Conservation (phyloP, 1,284 basidiomycete genomes). For the Porodaedalea pini region DNA sequence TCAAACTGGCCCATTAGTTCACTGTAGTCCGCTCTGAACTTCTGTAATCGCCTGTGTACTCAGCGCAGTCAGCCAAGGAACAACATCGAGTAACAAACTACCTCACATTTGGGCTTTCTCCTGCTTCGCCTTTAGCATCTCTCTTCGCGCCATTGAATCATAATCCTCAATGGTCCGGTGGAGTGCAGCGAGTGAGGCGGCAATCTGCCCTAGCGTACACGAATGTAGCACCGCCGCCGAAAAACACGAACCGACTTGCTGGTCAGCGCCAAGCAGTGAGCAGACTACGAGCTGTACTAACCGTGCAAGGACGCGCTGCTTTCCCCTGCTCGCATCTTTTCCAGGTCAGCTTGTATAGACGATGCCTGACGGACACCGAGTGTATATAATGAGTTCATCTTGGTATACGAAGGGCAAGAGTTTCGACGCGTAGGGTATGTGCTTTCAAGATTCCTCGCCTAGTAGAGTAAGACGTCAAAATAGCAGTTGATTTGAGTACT, state of each 20-base stretch:
- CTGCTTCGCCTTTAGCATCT: conserved; percentile 90
- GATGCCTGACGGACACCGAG: conserved; percentile 89
- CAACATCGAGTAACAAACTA: conserved; percentile 13
- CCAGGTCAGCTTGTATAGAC: conserved; percentile 84
- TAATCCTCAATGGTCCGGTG: conserved; percentile 93
- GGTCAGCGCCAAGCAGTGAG: neutral
- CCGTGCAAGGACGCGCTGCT: conserved; percentile 78
- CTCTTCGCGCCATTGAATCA: conserved; percentile 90
- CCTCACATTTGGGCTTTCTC: conserved; percentile 89
- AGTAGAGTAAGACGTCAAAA: neutral
- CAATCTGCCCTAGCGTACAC: conserved; percentile 78
- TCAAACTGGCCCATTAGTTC: conserved; percentile 75
- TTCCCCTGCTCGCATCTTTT: conserved; percentile 76
- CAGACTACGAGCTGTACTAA: conserved; percentile 38
- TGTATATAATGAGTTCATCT: conserved; percentile 92
- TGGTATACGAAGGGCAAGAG: neutral
- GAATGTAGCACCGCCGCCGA: neutral
- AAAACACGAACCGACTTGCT: neutral
- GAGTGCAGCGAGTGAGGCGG: conserved; percentile 89
- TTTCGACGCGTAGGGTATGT: too few relatives aligned
- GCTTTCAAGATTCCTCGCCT: neutral
- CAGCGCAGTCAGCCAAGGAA: neutral
- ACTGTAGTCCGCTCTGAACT: conserved; percentile 72
- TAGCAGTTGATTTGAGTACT: too few relatives aligned
- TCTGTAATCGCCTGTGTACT: conserved; percentile 68